Evolutionary conservation across 2,329 filamentous ascomycete species (phyloP), one percentile per base, ranked within the genome.

Genomic region (Cercospora sp.): DNA sequence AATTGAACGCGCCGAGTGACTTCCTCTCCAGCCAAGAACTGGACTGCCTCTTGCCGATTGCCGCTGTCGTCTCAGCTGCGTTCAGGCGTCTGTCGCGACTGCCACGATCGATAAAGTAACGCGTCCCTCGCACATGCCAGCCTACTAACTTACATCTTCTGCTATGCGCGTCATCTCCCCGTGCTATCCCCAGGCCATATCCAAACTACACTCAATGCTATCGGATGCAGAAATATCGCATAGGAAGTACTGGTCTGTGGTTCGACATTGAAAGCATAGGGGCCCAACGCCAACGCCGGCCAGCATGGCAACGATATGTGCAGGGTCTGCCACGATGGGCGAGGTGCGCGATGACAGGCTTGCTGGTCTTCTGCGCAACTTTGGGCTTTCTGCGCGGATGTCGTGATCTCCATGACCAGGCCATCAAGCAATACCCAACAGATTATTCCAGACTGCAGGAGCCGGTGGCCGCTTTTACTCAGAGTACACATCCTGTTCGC

Each of bases 361-460:
- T 68, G 3, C 53, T 65, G 5, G 9, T 60, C 12, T 9, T 67
- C 16, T 65, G 65, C 12, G 65, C 68, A 8, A 5, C 23, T 5
- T n/a, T 57, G 5, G 70, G 67, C 16, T 64, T 71, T 20, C 12
- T 62, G 7, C 65, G 66, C 13, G 65, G 67, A 10, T 26, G 67
- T 7, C 48, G 61, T 8, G 67, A 72, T 12, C n/a, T 68, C 5
- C 61, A 66, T 10, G 69, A 72, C 55, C 67, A 72, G 33, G 36
- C 36, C 5, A 30, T 71, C 33, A 70, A 72, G 58, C 63, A 42
- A 7, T 57, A 55, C 23, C 45, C 69, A 3, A 72, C 70, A 1
- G 63, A 70, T 60, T 72, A 71, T 51, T 45, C 62, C 10, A 28
- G 18, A 16, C 60, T 72, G 9, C 23, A 53, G 23, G 4, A 3